Percentiles rank a stretch among this genome's conserved stretches.
These are phyloP conservation scores for Calonectria montana DNA, from an alignment of 2,329 filamentous ascomycete species.

Conservation along the genomic window DNA sequence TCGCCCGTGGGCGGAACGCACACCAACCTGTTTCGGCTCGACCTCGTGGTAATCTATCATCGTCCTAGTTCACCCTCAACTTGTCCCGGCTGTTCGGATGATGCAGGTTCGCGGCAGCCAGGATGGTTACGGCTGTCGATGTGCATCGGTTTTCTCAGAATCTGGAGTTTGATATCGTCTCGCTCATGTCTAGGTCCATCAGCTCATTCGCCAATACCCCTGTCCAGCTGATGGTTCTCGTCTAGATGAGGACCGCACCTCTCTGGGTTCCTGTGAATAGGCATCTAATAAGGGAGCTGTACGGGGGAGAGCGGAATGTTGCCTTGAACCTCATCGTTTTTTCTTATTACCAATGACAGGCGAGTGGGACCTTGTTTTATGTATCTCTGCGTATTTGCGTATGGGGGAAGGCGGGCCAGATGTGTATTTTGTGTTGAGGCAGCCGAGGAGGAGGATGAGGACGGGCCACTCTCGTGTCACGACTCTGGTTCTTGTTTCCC, in stretches of 20 bases:
- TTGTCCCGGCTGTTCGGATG: slow-evolving; percentile 48
- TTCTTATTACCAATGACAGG: slow-evolving; percentile 47
- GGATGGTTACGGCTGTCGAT: slow-evolving; percentile 46
- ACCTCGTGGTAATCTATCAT: slow-evolving; percentile 49
- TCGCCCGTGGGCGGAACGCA: slow-evolving; percentile 41
- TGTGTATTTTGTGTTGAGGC: slow-evolving; percentile 42
- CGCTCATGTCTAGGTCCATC: slow-evolving; percentile 45
- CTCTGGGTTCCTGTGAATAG: slow-evolving; percentile 32
- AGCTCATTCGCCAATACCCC: slow-evolving; percentile 39
- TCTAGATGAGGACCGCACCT: slow-evolving; percentile 31
- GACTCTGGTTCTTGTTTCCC: slow-evolving; percentile 32
- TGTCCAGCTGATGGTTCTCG: slow-evolving; percentile 44
- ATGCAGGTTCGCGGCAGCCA: slow-evolving; percentile 46
- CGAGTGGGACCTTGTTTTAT: slow-evolving; percentile 50
- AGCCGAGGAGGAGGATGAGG: slow-evolving; percentile 41
- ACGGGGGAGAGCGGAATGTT: slow-evolving; percentile 32
- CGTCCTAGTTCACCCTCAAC: slow-evolving; percentile 44
- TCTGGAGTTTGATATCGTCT: slow-evolving; percentile 57
- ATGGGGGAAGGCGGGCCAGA: slow-evolving; percentile 45
- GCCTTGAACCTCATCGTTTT: slow-evolving; percentile 41
- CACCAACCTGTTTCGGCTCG: slow-evolving; percentile 43
- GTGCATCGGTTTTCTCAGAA: slow-evolving; percentile 53
- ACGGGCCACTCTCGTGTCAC: slow-evolving; percentile 19
- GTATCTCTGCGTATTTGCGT: slow-evolving; percentile 48
- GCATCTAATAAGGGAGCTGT: slow-evolving; percentile 16